Evolutionary conservation across 164 flowering plant genomes (phyloP).

Genomic region (Vitis amurensis): DNA sequence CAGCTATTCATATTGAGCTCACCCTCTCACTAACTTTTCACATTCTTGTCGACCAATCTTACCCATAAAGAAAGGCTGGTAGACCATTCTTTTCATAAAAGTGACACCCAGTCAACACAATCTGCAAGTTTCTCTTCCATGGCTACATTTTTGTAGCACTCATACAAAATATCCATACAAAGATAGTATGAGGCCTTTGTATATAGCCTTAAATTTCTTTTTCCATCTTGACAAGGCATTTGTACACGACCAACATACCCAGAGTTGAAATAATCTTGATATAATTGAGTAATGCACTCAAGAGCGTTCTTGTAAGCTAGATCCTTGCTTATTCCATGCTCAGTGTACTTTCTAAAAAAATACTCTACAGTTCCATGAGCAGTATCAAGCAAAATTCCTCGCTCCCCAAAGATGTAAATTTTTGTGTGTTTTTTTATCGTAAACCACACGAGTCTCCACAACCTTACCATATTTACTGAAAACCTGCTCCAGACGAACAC

Average conservation of each 20-base stretch:
- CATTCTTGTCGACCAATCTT: constrained; percentile 94
- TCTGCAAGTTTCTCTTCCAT: constrained; percentile 92
- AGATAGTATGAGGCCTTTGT: constrained; percentile 94
- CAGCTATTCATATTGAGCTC: constrained; percentile 62
- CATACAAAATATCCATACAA: constrained; percentile 22
- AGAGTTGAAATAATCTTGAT: constrained; percentile 83
- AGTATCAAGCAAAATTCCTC: constrained; percentile 94
- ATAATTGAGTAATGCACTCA: constrained; percentile 78
- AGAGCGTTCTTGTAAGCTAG: constrained; percentile 89
- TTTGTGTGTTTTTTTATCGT: no score
- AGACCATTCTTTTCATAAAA: constrained; percentile 92
- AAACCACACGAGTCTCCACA: no score
- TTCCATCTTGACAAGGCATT: constrained; percentile 69
- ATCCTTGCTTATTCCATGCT: constrained; percentile 85
- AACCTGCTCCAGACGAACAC: no score
- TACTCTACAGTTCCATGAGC: constrained; percentile 95
- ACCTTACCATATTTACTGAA: no score
- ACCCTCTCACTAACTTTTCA: constrained; percentile 95
- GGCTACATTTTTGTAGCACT: constrained; percentile 95
- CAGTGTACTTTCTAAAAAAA: constrained; percentile 88
- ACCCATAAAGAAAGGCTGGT: constrained; percentile 96
- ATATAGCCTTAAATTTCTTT: constrained; percentile 77
- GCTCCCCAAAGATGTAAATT: constrained; percentile 79
- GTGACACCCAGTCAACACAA: constrained; percentile 92
- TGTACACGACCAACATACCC: constrained; percentile 91